Percentiles rank a stretch among this genome's conserved stretches.
Conservation (phyloP, 306 rosid genomes). For the Citrullus mucosospermus region DNA sequence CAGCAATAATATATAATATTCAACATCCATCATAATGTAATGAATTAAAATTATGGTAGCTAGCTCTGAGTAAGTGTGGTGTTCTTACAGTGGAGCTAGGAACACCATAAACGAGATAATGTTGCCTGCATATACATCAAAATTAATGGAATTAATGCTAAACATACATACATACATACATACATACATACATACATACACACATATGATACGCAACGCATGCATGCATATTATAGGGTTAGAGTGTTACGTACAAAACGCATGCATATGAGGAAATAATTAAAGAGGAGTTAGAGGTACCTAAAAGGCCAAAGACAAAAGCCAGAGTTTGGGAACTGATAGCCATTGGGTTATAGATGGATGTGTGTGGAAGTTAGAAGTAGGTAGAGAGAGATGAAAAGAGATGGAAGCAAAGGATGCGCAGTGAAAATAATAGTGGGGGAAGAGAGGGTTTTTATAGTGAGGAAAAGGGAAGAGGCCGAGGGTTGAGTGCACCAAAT, state of each 20-base stretch:
- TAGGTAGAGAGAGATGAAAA: no score
- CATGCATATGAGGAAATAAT: no score
- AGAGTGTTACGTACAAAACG: background rate
- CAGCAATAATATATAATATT: no score
- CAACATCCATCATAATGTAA: no score
- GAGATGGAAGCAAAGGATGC: no score
- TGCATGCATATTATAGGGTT: no score
- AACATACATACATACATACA: no score
- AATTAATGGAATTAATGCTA: no score
- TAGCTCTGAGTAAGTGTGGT: no score
- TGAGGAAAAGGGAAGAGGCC: background rate
- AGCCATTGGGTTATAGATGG: slow-evolving; percentile 23
- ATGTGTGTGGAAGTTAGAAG: no score
- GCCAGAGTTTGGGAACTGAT: slow-evolving; percentile 29
- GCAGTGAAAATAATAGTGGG: background rate
- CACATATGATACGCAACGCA: no score
- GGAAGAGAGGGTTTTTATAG: slow-evolving; percentile 3
- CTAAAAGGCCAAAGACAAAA: slow-evolving; percentile 70
- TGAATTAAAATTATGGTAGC: no score
- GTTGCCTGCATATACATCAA: slow-evolving; percentile 38
- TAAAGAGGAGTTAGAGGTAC: slow-evolving; percentile 6
- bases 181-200: background rate
- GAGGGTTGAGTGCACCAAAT: background rate
- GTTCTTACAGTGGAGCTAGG: slow-evolving; percentile 83
- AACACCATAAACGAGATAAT: slow-evolving; percentile 68